Evolutionary conservation across 371 early-diverging fungal genomes (phyloP), one percentile per base, ranked within the genome.

Genomic region (Coemansia sp.): DNA sequence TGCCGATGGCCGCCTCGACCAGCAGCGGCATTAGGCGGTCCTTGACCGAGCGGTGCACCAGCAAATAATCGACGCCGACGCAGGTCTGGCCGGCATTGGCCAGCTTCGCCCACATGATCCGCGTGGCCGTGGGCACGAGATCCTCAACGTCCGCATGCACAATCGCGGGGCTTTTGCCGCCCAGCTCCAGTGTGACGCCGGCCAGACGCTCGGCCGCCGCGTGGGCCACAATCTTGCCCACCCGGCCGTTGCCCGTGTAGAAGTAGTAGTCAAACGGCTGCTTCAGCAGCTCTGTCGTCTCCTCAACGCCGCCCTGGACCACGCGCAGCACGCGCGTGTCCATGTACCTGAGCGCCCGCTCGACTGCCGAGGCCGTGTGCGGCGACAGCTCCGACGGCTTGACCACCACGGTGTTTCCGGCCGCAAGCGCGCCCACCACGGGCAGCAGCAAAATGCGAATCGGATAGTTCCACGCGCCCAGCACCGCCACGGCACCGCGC

Each of bases 401-500:
- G 56, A 95, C 37, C 3, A 92, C 74, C 33, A 84, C 91, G 10
- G 88, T 87, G 80, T 92, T 92, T n/a, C 98, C 97, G 1, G 93
- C 93, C 18, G 93, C 94, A 67, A 95, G 82, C n/a, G 94, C 94
- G 36, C 91, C 90, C 24, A 84, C 83, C 5, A 93, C 66, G 4
- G 98, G 97, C 7, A 82, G 64, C n/a, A 95, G 60, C 4, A 83
- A 24, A 38, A 95, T 79, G 50, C 87, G 81, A 39, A 93, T 63
- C 29, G 92, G 94, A 69, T 90, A 94, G 74, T 96, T 96, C 97
- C 96, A 95, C 6, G 95, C 80, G 5, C 88, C 86, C 43, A 90
- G 80, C 50, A 90, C 78, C 18, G 89, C 66, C 32, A 87, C 91
- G 1, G 87, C 81, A 66, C 97, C 97, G 60, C 86, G 80, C 4